A percentile compares a stretch with the other conserved stretches of the same genome.
phyloP scores from a whole-genome alignment of 2,329 filamentous ascomycete genomes.

The Fusarium sp. region DNA sequence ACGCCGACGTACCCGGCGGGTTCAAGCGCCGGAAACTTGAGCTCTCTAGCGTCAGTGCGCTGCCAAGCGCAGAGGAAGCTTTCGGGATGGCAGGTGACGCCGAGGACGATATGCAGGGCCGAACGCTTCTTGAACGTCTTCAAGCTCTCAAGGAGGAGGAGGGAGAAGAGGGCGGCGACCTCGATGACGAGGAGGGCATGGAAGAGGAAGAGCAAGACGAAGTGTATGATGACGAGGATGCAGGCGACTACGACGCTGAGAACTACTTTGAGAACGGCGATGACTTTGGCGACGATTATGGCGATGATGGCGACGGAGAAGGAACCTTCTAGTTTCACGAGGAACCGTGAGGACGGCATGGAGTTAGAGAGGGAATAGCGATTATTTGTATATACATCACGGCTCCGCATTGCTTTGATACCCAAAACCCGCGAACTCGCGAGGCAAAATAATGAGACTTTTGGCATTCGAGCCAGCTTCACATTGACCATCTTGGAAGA shows the following conservation, averaged over 20 bases:
- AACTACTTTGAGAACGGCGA: slow-evolving; percentile 69
- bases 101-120: slow-evolving; percentile 45
- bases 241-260: slow-evolving; percentile 71
- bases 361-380: slow-evolving; percentile 17
- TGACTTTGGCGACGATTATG: slow-evolving; percentile 64
- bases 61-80: slow-evolving; percentile 63
- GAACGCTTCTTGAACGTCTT: slow-evolving; percentile 58
- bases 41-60: slow-evolving; percentile 59
- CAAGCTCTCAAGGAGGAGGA: slow-evolving; percentile 62
- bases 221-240: slow-evolving; percentile 67
- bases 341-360: background rate
- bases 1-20: slow-evolving; percentile 45
- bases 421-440: slow-evolving; percentile 39
- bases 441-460: slow-evolving; percentile 35
- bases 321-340: slow-evolving; percentile 50
- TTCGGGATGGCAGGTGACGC: slow-evolving; percentile 53
- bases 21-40: slow-evolving; percentile 59
- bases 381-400: slow-evolving; percentile 38
- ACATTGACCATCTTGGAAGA: background rate
- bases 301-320: slow-evolving; percentile 63
- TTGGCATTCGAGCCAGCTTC: background rate
- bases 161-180: slow-evolving; percentile 59
- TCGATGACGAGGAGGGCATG: slow-evolving; percentile 62
- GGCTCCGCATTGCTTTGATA: slow-evolving; percentile 42
- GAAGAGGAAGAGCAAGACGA: slow-evolving; percentile 62